Percentiles rank a stretch among this genome's conserved stretches.
Conservation (phyloP, 805 yeast species). For the Nakazawaea ernobii region DNA sequence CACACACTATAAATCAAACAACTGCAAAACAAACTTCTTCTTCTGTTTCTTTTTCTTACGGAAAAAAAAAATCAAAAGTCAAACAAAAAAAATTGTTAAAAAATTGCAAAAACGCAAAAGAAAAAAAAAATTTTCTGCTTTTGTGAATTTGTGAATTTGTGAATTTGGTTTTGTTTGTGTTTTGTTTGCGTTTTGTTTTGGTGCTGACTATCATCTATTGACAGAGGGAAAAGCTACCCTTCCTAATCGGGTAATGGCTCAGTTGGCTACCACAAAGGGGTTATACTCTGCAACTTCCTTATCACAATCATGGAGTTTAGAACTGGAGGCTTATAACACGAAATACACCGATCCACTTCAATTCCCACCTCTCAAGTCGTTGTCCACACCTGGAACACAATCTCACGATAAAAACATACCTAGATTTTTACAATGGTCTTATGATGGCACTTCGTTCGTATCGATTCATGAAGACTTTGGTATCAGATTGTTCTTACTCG, state of each 20-base stretch:
- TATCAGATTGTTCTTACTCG: conserved; percentile 29
- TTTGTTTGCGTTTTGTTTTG: background rate
- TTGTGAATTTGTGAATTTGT: too few relatives aligned
- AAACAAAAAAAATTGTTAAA: too few relatives aligned
- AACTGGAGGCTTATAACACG: background rate
- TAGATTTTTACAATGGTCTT: conserved; percentile 26
- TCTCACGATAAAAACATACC: background rate
- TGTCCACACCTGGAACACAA: too few relatives aligned
- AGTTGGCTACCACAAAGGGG: background rate
- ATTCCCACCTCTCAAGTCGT: too few relatives aligned
- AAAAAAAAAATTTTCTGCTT: conserved; percentile 1
- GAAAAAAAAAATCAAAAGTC: background rate
- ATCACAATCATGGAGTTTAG: background rate
- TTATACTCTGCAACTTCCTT: too few relatives aligned
- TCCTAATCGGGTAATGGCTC: background rate
- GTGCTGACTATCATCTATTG: background rate
- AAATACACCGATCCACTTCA: background rate
- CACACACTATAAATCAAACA: too few relatives aligned
- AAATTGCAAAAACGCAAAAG: background rate
- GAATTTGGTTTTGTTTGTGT: background rate
- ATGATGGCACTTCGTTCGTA: conserved; percentile 31
- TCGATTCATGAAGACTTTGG: conserved; percentile 31
- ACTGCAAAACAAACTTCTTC: too few relatives aligned
- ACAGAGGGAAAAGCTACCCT: too few relatives aligned
- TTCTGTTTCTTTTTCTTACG: background rate